A percentile compares a stretch with the other conserved stretches of the same genome.
These are phyloP conservation scores for Rosa persica DNA, from an alignment of 306 rosid species.

Conservation along the genomic window DNA sequence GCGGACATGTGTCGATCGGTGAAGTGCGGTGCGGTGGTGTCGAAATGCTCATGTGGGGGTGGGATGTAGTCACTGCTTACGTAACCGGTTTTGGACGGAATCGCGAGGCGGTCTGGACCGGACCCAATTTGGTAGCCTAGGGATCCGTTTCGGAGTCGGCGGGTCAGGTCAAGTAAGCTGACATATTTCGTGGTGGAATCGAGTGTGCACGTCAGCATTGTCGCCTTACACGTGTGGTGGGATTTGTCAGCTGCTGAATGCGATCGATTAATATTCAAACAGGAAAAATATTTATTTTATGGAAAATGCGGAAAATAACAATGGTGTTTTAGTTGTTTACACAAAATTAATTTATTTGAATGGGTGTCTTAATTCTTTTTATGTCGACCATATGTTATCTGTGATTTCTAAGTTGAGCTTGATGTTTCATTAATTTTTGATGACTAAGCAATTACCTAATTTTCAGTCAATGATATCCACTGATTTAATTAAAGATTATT, in stretches of 20 bases:
- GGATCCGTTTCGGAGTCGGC: constrained; percentile 45
- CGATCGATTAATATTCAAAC: neutral
- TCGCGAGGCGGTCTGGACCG: constrained; percentile 46
- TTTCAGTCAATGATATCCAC: too few species aligned
- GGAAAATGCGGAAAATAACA: neutral
- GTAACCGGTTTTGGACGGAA: constrained; percentile 56
- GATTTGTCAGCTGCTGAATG: constrained; percentile 18
- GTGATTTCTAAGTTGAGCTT: neutral
- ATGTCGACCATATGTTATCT: neutral
- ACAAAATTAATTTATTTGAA: neutral
- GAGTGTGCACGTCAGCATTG: constrained; percentile 27
- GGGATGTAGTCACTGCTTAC: constrained; percentile 91
- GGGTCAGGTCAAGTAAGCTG: constrained; percentile 26
- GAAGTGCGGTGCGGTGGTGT: constrained; percentile 51
- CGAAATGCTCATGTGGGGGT: constrained; percentile 31
- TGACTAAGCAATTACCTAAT: too few species aligned
- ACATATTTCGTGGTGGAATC: constrained; percentile 27
- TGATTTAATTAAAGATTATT: too few species aligned
- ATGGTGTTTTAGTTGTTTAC: too few species aligned
- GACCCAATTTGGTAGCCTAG: neutral
- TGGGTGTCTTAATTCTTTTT: neutral
- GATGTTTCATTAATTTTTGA: too few species aligned
- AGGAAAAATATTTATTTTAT: neutral
- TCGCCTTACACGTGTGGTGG: constrained; percentile 22
- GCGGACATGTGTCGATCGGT: constrained; percentile 45